Evolutionary conservation across 306 rosid genomes (phyloP).

Genomic region (Fagus sylvatica): DNA sequence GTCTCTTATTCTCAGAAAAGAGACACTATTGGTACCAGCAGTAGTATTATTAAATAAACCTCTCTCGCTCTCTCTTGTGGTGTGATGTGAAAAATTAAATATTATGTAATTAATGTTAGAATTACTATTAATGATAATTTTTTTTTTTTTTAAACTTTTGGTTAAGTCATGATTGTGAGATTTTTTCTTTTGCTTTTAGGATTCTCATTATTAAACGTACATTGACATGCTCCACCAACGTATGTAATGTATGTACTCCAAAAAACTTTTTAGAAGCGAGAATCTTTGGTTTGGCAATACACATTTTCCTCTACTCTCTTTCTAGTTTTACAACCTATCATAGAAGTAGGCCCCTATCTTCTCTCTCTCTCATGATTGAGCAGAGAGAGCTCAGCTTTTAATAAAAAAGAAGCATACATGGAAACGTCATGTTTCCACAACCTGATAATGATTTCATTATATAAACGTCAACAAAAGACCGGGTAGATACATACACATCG

Average conservation of each 20-base stretch:
- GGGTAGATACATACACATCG: background rate
- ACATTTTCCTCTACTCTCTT: too few species aligned
- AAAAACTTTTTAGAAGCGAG: background rate
- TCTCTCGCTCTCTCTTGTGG: too few species aligned
- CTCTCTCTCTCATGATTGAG: background rate
- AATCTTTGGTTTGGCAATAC: background rate
- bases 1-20: too few species aligned
- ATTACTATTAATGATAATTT: too few species aligned
- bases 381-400: background rate
- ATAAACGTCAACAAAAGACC: background rate
- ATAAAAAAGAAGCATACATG: background rate
- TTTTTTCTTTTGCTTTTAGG: background rate
- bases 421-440: background rate
- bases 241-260: background rate
- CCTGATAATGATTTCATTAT: background rate
- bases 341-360: too few species aligned
- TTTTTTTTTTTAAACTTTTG: too few species aligned
- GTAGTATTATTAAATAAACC: too few species aligned
- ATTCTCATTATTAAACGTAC: background rate
- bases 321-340: too few species aligned
- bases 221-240: background rate
- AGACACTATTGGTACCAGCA: too few species aligned
- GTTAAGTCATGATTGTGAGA: too few species aligned
- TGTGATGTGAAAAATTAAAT: too few species aligned
- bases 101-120: too few species aligned